Evolutionary conservation across 2,329 filamentous ascomycete species (phyloP), one percentile per base, ranked within the genome.

Genomic region (Drechslera avenae): DNA sequence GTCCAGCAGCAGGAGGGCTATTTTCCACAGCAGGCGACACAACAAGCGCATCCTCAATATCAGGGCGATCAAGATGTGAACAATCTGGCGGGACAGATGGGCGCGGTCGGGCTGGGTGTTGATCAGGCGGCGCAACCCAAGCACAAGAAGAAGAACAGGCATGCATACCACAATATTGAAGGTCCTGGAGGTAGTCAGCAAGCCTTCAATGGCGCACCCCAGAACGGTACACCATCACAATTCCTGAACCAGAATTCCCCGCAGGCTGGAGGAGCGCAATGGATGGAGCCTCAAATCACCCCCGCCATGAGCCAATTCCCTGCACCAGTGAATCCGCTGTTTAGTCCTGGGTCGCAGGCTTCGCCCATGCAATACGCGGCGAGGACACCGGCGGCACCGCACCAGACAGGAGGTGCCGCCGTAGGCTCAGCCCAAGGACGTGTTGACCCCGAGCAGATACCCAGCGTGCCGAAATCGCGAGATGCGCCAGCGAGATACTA

Each of bases 401-500:
- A 69, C 19, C 61, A 67, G 56, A 35, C 52, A 16, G 55, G 52
- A 40, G 66, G 71, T 41, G 52, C 75, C 52, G 59, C 75, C 16
- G 70, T 84, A 5, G 82, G 86, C 30, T 81, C 86, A 19, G 85
- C 86, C 7, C 86, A 89, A 75, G 85, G 86, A 43, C 85, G 86
- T 66, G 89, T 97, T 46, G 91, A 96, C 55, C 86, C 91, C 14
- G 91, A 97, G 68, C 90, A 96, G 66, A 90, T 97, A 64, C 94
- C 94, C 34, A 97, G 92, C 69, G 84, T 99, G 42, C 92, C 94
- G 10, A 77, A 87, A 62, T 90, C 91, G 63, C 86, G 94, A 77
- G 94, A 99, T 73, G 75, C 84, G 6, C 82, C 90, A 6, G 90
- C 94, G 59, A 86, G 88, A 59, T 88, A 92, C 76, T 99, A 93